Percentiles rank a stretch among this genome's conserved stretches.
Evolutionary conservation across 2,329 filamentous ascomycete genomes (phyloP).

Genomic region (Onygenales sp.): DNA sequence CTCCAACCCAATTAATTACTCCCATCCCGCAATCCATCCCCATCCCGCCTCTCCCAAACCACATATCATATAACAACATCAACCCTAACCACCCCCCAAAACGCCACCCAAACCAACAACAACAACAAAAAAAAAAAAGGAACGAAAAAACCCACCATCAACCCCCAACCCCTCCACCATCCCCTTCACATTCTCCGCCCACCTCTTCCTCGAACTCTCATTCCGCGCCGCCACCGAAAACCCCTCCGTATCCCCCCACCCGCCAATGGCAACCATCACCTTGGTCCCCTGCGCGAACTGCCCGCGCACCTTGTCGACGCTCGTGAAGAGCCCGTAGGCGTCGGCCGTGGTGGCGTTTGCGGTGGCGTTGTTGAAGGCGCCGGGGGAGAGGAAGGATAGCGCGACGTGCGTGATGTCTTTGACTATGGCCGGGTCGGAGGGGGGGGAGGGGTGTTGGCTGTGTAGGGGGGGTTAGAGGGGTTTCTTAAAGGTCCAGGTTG

Average conservation of each 20-base stretch:
- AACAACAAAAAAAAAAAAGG: background rate
- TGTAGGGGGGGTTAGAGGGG: constrained; percentile 4
- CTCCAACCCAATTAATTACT: background rate
- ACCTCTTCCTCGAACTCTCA: constrained; percentile 41
- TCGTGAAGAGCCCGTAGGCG: constrained; percentile 46
- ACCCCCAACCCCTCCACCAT: constrained; percentile 53
- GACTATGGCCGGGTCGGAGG: background rate
- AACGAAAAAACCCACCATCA: constrained; percentile 45
- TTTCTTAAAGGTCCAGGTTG: background rate
- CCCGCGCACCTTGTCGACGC: constrained; percentile 38
- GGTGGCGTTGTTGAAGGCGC: constrained; percentile 39
- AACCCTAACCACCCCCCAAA: background rate
- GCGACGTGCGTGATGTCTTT: constrained; percentile 46
- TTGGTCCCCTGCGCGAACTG: constrained; percentile 44
- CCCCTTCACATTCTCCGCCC: constrained; percentile 50
- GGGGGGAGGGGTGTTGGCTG: constrained; percentile 16
- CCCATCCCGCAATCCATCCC: background rate
- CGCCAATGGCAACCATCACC: constrained; percentile 58
- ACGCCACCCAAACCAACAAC: background rate
- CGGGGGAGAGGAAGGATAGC: constrained; percentile 49
- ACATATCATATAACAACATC: background rate
- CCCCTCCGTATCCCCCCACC: constrained; percentile 57
- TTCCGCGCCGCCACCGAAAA: constrained; percentile 47
- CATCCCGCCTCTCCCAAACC: background rate
- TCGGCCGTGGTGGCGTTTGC: constrained; percentile 17